Conservation (phyloP, 2,329 filamentous ascomycete species). For the Fusarium irregulare region DNA sequence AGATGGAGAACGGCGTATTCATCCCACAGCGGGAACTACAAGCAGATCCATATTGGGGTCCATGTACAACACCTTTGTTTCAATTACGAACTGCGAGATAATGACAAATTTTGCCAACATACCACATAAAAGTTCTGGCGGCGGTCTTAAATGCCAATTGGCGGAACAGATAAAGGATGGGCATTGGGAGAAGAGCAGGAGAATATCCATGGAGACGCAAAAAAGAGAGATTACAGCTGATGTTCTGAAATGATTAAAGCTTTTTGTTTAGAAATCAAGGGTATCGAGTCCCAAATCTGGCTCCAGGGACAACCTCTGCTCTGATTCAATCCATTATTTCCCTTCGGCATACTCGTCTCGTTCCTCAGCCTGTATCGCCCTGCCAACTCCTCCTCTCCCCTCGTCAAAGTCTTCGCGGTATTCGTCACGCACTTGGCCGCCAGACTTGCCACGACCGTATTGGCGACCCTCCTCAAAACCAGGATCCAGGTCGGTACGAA, state of each 20-base stretch:
- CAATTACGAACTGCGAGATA: constrained; percentile 41
- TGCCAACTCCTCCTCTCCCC: constrained; percentile 87
- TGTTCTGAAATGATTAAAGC: constrained; percentile 9
- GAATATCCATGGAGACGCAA: constrained; percentile 13
- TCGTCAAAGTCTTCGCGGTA: constrained; percentile 98
- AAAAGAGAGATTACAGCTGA: constrained; percentile 12
- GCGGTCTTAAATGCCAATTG: constrained; percentile 28
- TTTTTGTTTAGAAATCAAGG: constrained; percentile 34
- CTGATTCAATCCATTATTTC: constrained; percentile 34
- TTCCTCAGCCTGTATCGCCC: constrained; percentile 73
- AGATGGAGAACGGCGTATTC: constrained; percentile 41
- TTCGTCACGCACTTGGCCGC: constrained; percentile 96
- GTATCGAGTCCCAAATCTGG: constrained; percentile 42
- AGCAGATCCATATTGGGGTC: constrained; percentile 31
- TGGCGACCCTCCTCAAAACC: constrained; percentile 96
- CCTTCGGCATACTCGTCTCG: constrained; percentile 55
- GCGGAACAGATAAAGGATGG: constrained; percentile 39
- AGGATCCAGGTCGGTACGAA: constrained; percentile 93
- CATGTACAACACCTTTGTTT: constrained; percentile 49
- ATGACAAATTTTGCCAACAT: constrained; percentile 31
- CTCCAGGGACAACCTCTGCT: background rate
- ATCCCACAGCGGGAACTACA: constrained; percentile 36
- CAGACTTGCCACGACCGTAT: constrained; percentile 94
- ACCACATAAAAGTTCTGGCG: constrained; percentile 12
- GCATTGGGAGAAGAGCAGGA: background rate